A percentile compares a stretch with the other conserved stretches of the same genome.
phyloP scores from a whole-genome alignment of 345 rosid species.

The Gossypium longicalyx region DNA sequence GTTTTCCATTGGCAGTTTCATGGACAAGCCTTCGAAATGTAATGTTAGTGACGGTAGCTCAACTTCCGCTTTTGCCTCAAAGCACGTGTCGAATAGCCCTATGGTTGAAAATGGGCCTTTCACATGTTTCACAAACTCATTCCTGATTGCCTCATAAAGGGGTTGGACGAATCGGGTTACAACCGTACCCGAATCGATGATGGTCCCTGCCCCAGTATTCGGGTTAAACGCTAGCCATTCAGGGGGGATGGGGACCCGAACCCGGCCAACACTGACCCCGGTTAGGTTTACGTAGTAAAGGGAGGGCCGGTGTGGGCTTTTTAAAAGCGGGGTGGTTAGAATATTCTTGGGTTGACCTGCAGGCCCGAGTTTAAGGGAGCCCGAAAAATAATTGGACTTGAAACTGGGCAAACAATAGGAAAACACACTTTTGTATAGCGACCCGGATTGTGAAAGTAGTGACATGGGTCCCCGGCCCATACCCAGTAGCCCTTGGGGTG shows the following conservation, averaged over 20 bases:
- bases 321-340: slow-evolving; percentile 60
- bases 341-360: slow-evolving; percentile 62
- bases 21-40: slow-evolving; percentile 52
- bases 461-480: slow-evolving; percentile 83
- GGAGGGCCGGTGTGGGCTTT: slow-evolving; percentile 72
- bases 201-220: slow-evolving; percentile 68
- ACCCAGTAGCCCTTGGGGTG: slow-evolving; percentile 80
- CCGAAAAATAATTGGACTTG: slow-evolving; percentile 74
- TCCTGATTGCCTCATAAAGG: slow-evolving; percentile 50
- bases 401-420: slow-evolving; percentile 87
- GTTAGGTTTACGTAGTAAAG: slow-evolving; percentile 81
- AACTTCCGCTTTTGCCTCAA: slow-evolving; percentile 38
- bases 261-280: slow-evolving; percentile 67
- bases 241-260: slow-evolving; percentile 40
- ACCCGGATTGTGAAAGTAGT: slow-evolving; percentile 50
- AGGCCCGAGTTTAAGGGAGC: slow-evolving; percentile 70
- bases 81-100: slow-evolving; percentile 88
- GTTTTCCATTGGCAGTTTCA: slow-evolving; percentile 73
- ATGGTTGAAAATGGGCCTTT: slow-evolving; percentile 60
- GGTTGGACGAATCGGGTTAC: slow-evolving; percentile 73
- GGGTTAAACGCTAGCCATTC: slow-evolving; percentile 49
- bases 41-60: slow-evolving; percentile 49
- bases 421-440: slow-evolving; percentile 69
- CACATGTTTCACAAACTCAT: slow-evolving; percentile 74
- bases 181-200: slow-evolving; percentile 82